Percentiles rank a stretch among this genome's conserved stretches.
Evolutionary conservation across 768 basidiomycete genomes (phyloP).

Genomic region (Suillus tomentosus): DNA sequence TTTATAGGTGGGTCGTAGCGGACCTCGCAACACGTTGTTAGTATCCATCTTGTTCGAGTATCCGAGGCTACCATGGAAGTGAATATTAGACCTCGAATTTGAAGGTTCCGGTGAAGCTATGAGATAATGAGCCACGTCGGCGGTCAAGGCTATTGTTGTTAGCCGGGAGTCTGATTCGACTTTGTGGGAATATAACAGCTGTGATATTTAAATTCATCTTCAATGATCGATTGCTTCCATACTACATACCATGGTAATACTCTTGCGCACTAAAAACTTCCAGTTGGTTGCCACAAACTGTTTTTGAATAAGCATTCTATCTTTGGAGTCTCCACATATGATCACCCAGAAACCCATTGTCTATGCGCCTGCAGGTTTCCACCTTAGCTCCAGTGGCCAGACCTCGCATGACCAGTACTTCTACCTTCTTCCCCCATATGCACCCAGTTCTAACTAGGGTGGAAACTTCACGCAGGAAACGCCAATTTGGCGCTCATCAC

Average conservation of each 20-base stretch:
- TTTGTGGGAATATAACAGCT: no score
- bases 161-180: no score
- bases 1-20: neutral
- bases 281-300: neutral
- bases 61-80: neutral
- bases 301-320: neutral
- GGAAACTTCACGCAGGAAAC: slow-evolving; percentile 1
- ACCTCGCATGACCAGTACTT: neutral
- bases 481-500: neutral
- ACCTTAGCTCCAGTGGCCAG: neutral
- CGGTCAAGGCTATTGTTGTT: no score
- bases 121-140: no score
- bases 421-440: neutral
- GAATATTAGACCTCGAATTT: neutral
- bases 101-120: neutral
- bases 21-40: neutral
- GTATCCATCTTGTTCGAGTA: neutral
- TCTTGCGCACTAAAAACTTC: neutral
- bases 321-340: neutral
- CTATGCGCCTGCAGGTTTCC: neutral
- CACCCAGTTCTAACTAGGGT: neutral
- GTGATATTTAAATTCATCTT: no score
- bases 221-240: no score
- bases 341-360: neutral
- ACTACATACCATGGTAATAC: neutral